Evolutionary conservation across 441 rosid genomes (phyloP).

Genomic region (Gossypium davidsonii): DNA sequence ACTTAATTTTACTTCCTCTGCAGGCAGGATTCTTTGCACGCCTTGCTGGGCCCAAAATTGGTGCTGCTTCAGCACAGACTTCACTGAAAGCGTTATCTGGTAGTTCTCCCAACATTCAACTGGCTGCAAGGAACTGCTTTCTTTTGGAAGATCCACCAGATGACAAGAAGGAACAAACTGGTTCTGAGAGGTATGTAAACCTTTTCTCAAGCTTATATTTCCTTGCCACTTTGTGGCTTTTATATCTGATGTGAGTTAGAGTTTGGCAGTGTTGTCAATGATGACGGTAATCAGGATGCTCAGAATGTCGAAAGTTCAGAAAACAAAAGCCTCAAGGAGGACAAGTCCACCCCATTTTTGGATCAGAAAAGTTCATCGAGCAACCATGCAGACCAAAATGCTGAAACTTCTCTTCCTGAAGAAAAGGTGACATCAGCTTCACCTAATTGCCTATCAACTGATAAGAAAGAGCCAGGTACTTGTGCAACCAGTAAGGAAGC

Average conservation of each 20-base stretch:
- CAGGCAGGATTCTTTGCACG: conserved; percentile 76
- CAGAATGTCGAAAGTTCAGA: conserved; percentile 36
- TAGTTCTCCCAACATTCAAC: conserved; percentile 55
- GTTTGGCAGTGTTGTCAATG: conserved; percentile 48
- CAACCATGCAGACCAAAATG: conserved; percentile 28
- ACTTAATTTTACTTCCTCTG: background rate
- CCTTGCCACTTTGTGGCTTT: conserved; percentile 18
- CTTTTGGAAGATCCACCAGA: conserved; percentile 86
- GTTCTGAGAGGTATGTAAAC: conserved; percentile 47
- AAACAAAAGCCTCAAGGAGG: conserved; percentile 25
- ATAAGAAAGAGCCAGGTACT: conserved; percentile 23
- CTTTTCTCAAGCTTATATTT: conserved; percentile 7
- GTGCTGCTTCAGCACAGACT: conserved; percentile 60
- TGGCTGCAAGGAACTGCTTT: conserved; percentile 84
- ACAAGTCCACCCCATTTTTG: conserved; percentile 22
- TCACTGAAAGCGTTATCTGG: conserved; percentile 59
- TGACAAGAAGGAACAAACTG: conserved; percentile 41
- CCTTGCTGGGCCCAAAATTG: conserved; percentile 59
- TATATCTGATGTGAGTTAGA: conserved; percentile 36
- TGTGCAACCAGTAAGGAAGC: conserved; percentile 26
- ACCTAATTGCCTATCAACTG: conserved; percentile 22
- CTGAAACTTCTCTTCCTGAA: conserved; percentile 34
- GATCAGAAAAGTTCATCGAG: conserved; percentile 29
- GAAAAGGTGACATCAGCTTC: conserved; percentile 34
- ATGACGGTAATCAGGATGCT: conserved; percentile 31